Conservation (phyloP, 345 rosid genomes). For the Brassica incana region DNA sequence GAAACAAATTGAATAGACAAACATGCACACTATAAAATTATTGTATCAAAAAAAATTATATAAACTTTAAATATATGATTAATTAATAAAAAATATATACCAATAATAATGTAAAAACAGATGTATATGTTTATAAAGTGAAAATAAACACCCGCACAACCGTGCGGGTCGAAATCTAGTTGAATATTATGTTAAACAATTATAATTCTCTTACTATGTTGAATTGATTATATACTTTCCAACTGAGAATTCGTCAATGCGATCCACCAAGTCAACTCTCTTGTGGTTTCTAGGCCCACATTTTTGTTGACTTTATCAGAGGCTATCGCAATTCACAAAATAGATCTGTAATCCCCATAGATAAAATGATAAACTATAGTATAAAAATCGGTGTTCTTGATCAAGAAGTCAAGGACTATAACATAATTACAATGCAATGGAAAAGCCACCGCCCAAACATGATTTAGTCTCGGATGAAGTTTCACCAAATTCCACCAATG, state of each 20-base stretch:
- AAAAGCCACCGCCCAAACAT: not conserved
- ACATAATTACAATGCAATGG: not conserved
- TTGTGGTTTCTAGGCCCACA: constrained; percentile 10
- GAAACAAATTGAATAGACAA: too few species aligned
- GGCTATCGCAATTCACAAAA: not conserved
- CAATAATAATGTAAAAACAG: too few species aligned
- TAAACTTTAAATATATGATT: too few species aligned
- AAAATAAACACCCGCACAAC: too few species aligned
- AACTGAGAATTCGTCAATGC: constrained; percentile 16
- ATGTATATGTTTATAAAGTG: too few species aligned
- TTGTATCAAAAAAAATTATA: too few species aligned
- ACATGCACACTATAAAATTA: too few species aligned
- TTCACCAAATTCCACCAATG: not conserved
- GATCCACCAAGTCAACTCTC: constrained; percentile 32
- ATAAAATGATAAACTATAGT: not conserved
- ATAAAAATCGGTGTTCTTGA: not conserved
- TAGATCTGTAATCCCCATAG: constrained; percentile 12
- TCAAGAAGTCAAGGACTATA: not conserved
- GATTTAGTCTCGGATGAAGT: constrained; percentile 4
- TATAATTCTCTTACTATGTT: not conserved
- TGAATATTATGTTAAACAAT: not conserved
- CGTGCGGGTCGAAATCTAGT: too few species aligned
- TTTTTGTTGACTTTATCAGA: constrained; percentile 28
- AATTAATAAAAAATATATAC: too few species aligned
- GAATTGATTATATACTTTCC: not conserved